These are phyloP conservation scores for Candida methanosorbosa DNA, from an alignment of 805 yeast genomes.

Conservation along the genomic window DNA sequence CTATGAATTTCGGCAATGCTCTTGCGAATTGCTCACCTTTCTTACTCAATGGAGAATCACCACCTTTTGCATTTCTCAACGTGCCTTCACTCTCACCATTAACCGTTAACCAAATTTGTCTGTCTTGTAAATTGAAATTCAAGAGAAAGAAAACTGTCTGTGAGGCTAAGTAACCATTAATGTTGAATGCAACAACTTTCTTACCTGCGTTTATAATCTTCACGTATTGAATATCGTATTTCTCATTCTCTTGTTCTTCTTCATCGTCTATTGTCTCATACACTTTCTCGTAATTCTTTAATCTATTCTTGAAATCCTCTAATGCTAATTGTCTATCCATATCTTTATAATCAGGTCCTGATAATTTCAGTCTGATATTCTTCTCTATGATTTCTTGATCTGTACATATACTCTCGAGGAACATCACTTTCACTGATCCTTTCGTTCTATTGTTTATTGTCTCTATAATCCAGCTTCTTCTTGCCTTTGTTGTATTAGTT, in stretches of 20 bases:
- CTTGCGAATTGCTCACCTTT: conserved; percentile 23
- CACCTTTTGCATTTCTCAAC: conserved; percentile 20
- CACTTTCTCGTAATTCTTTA: conserved; percentile 77
- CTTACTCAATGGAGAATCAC: conserved; percentile 22
- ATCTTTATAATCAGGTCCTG: conserved; percentile 86
- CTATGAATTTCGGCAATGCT: conserved; percentile 26
- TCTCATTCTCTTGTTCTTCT: conserved; percentile 33
- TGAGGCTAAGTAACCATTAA: conserved; percentile 48
- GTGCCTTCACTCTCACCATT: conserved; percentile 25
- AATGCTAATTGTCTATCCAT: conserved; percentile 80
- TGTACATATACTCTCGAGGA: conserved; percentile 74
- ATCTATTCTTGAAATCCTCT: conserved; percentile 72
- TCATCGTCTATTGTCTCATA: conserved; percentile 81
- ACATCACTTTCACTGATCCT: conserved; percentile 28
- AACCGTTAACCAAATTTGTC: conserved; percentile 28
- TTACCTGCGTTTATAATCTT: conserved; percentile 58
- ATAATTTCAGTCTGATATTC: conserved; percentile 74
- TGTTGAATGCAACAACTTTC: conserved; percentile 46
- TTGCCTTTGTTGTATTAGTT: conserved; percentile 36
- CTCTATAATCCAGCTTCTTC: conserved; percentile 32
- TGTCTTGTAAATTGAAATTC: conserved; percentile 28
- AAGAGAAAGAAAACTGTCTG: conserved; percentile 47
- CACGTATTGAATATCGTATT: conserved; percentile 44
- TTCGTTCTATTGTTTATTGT: conserved; percentile 25
- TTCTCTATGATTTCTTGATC: conserved; percentile 72